These are phyloP conservation scores for Collybia sordida DNA, from an alignment of 768 basidiomycete genomes.

Conservation along the genomic window DNA sequence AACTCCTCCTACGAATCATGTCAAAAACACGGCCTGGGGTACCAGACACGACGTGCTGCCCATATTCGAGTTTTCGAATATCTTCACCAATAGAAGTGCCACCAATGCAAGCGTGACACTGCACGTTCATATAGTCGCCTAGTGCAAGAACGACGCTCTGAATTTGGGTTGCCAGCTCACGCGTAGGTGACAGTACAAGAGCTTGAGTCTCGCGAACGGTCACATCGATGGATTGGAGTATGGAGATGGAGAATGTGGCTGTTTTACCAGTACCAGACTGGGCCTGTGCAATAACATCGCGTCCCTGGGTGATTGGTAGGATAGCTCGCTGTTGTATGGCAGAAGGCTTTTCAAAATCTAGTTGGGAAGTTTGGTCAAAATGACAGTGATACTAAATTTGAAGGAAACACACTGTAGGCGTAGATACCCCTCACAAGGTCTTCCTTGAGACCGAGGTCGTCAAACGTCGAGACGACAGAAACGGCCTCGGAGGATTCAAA, in stretches of 20 bases:
- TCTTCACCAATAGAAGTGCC: slow-evolving; percentile 98
- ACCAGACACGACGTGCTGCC: slow-evolving; percentile 96
- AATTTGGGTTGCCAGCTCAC: slow-evolving; percentile 98
- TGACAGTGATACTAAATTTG: background rate
- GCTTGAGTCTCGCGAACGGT: slow-evolving; percentile 95
- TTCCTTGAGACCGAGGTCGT: slow-evolving; percentile 90
- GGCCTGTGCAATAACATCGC: slow-evolving; percentile 98
- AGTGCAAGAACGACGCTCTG: slow-evolving; percentile 95
- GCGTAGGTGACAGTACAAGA: slow-evolving; percentile 95
- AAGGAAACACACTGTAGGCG: slow-evolving; percentile 79
- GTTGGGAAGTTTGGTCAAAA: slow-evolving; percentile 1
- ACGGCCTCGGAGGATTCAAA: slow-evolving; percentile 95
- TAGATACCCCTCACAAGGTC: slow-evolving; percentile 96
- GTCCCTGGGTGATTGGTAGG: slow-evolving; percentile 90
- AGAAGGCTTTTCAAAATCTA: slow-evolving; percentile 96
- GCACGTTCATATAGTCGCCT: slow-evolving; percentile 99
- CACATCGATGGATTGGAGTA: slow-evolving; percentile 96
- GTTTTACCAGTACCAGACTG: slow-evolving; percentile 99
- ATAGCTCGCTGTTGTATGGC: slow-evolving; percentile 99
- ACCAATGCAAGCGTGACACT: slow-evolving; percentile 98
- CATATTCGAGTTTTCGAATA: slow-evolving; percentile 95
- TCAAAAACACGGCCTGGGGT: slow-evolving; percentile 98
- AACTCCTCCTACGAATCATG: slow-evolving; percentile 93
- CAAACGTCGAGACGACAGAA: slow-evolving; percentile 85
- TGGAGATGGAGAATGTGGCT: slow-evolving; percentile 96